These are phyloP conservation scores for Saturnispora zaruensis DNA, from an alignment of 805 yeast species.

Conservation along the genomic window DNA sequence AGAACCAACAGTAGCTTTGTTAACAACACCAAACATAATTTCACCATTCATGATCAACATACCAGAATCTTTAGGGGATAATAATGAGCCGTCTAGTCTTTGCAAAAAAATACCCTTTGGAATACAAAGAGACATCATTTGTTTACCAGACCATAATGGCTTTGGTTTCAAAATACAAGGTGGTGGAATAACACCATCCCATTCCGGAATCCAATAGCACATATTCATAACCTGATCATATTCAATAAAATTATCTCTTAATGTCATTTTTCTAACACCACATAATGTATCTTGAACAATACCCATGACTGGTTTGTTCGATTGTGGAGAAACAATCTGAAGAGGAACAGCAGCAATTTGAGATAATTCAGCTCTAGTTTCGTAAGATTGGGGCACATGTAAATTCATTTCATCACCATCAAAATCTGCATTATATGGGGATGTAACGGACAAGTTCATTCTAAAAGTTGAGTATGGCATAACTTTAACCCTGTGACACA, in stretches of 20 bases:
- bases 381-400: slow-evolving; percentile 98
- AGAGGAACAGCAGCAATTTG: slow-evolving; percentile 95
- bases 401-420: slow-evolving; percentile 99
- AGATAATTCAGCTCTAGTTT: slow-evolving; percentile 93
- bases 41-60: slow-evolving; percentile 95
- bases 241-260: slow-evolving; percentile 81
- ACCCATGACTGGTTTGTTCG: slow-evolving; percentile 99
- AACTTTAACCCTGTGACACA: slow-evolving; percentile 97
- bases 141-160: slow-evolving; percentile 98
- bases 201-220: slow-evolving; percentile 93
- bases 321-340: slow-evolving; percentile 97
- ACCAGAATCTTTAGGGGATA: slow-evolving; percentile 88
- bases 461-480: slow-evolving; percentile 99
- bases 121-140: slow-evolving; percentile 81
- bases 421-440: slow-evolving; percentile 99
- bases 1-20: slow-evolving; percentile 97
- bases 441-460: slow-evolving; percentile 90
- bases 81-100: slow-evolving; percentile 81
- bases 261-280: slow-evolving; percentile 93
- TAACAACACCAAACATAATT: slow-evolving; percentile 95
- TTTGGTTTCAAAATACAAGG: slow-evolving; percentile 93
- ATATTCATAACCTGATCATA: slow-evolving; percentile 94
- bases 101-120: slow-evolving; percentile 95
- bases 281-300: slow-evolving; percentile 97
- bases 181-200: slow-evolving; percentile 97